Percentiles rank a stretch among this genome's conserved stretches.
Conservation (phyloP, 192 early-diverging fungal species). For the Mortierella claussenii region DNA sequence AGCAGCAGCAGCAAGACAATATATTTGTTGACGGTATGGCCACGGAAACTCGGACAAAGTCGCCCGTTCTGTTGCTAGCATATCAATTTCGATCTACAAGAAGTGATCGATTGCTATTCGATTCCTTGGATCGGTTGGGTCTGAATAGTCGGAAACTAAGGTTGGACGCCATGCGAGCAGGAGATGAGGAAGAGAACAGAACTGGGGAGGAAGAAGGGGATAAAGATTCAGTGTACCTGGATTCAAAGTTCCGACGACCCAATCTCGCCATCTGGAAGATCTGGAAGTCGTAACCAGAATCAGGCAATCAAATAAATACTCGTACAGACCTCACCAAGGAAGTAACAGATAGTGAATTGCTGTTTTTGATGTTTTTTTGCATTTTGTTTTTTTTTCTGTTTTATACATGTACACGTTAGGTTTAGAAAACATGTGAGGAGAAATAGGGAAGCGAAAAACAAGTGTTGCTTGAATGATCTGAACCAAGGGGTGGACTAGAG, state of each 20-base stretch:
- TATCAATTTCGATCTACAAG: conserved; percentile 53
- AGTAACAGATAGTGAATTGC: neutral
- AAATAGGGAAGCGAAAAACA: neutral
- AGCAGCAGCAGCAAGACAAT: conserved; percentile 2
- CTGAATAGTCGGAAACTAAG: conserved; percentile 27
- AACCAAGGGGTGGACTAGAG: too few relatives aligned
- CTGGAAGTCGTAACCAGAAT: conserved; percentile 19
- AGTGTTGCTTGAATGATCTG: too few relatives aligned
- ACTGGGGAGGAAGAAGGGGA: neutral
- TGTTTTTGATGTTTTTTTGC: conserved; percentile 12
- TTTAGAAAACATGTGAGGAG: neutral
- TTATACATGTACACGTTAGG: conserved; percentile 17
- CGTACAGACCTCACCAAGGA: too few relatives aligned
- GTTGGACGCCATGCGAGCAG: neutral
- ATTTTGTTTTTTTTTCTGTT: conserved; percentile 17
- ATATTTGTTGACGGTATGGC: too few relatives aligned
- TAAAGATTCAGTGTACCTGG: conserved; percentile 22
- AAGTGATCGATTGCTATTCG: conserved; percentile 49
- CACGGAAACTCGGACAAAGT: neutral
- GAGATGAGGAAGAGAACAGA: conserved; percentile 1
- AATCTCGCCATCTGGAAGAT: conserved; percentile 47
- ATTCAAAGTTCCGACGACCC: conserved; percentile 22
- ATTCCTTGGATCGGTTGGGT: conserved; percentile 29
- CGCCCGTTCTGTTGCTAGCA: conserved; percentile 44
- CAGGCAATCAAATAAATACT: neutral